phyloP scores from a whole-genome alignment of 768 basidiomycete species.

The Xerocomellus intermedius region DNA sequence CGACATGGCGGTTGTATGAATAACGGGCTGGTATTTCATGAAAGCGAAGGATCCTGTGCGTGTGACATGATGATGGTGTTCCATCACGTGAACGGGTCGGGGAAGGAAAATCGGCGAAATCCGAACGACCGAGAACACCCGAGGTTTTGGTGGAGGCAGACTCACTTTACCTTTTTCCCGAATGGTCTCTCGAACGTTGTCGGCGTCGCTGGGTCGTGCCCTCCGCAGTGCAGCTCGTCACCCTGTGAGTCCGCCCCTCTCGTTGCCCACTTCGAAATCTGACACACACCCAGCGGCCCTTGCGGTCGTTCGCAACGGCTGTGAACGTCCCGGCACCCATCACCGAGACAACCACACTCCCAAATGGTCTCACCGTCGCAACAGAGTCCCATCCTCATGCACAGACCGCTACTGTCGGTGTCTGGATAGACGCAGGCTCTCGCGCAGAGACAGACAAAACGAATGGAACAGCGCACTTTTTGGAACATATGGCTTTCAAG shows the following conservation, averaged over 20 bases:
- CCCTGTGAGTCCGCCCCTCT: constrained; percentile 29
- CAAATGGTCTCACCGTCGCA: constrained; percentile 94
- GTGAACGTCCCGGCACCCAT: constrained; percentile 65
- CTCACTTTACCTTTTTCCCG: constrained; percentile 26
- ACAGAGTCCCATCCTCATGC: constrained; percentile 88
- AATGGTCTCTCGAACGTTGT: constrained; percentile 49
- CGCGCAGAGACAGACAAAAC: constrained; percentile 94
- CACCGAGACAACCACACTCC: constrained; percentile 88
- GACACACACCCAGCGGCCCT: constrained; percentile 39
- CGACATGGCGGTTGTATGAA: too few relatives aligned
- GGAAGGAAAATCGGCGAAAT: constrained; percentile 22
- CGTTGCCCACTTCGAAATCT: not conserved
- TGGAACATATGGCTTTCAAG: constrained; percentile 99
- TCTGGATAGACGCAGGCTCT: constrained; percentile 99
- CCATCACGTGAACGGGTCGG: constrained; percentile 18
- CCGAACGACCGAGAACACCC: constrained; percentile 34
- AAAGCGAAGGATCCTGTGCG: too few relatives aligned
- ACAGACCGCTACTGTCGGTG: constrained; percentile 97
- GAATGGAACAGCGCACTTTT: constrained; percentile 96
- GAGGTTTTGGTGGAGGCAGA: constrained; percentile 18
- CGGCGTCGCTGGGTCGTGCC: constrained; percentile 42
- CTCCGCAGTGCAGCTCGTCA: constrained; percentile 39
- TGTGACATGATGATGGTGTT: too few relatives aligned
- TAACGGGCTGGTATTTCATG: not conserved
- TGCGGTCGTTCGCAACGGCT: constrained; percentile 75